Evolutionary conservation across 805 yeast genomes (phyloP).

Genomic region (Sugiyamaella floridensis): DNA sequence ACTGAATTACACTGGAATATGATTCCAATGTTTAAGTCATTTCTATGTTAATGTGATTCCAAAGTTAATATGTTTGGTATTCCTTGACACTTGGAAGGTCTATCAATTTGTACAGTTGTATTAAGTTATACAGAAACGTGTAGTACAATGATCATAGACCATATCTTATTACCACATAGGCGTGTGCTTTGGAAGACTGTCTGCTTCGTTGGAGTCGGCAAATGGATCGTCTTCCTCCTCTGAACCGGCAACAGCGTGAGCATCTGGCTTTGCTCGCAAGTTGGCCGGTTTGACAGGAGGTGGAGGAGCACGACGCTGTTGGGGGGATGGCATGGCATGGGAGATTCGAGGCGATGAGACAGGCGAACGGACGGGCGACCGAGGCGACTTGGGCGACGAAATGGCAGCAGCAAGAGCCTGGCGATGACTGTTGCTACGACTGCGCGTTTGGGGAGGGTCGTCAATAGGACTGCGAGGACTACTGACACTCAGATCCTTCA

Average conservation of each 20-base stretch:
- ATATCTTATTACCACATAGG: slow-evolving; percentile 20
- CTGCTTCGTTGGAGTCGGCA: slow-evolving; percentile 40
- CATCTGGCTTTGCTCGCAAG: slow-evolving; percentile 11
- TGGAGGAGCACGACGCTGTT: slow-evolving; percentile 20
- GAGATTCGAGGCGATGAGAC: neutral
- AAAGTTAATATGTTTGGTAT: no score
- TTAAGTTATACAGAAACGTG: neutral
- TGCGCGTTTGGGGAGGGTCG: slow-evolving; percentile 17
- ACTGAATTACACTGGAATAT: neutral
- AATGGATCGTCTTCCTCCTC: slow-evolving; percentile 41
- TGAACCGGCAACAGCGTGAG: slow-evolving; percentile 16
- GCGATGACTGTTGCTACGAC: neutral
- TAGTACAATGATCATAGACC: no score
- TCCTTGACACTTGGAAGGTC: neutral
- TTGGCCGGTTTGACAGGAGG: slow-evolving; percentile 21
- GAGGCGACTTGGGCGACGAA: neutral
- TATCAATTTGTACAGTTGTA: neutral
- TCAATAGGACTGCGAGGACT: slow-evolving; percentile 7
- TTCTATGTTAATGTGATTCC: no score
- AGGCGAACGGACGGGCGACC: neutral
- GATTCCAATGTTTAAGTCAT: no score
- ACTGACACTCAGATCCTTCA: slow-evolving; percentile 13
- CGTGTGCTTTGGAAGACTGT: slow-evolving; percentile 14
- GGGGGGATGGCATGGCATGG: neutral
- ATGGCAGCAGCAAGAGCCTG: slow-evolving; percentile 1